A percentile compares a stretch with the other conserved stretches of the same genome.
phyloP scores from a whole-genome alignment of 495 filamentous ascomycete species.

The Paragyromitra xinjiangensis region DNA sequence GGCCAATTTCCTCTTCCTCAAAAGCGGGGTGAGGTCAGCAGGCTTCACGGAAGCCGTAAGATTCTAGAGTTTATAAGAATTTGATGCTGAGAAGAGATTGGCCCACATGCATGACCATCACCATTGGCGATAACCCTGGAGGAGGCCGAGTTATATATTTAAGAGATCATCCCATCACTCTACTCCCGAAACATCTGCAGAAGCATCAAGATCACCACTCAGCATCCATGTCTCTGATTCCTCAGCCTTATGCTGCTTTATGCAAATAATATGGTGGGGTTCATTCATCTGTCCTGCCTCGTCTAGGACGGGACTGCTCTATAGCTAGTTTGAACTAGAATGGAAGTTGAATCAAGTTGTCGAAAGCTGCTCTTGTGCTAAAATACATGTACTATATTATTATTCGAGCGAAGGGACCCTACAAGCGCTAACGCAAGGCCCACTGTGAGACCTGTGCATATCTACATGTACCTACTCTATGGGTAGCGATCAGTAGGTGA shows the following conservation, averaged over 20 bases:
- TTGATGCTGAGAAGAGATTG: background rate
- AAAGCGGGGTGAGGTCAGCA: background rate
- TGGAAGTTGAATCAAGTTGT: background rate
- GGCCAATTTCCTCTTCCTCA: background rate
- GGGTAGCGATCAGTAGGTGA: background rate
- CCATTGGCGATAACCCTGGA: background rate
- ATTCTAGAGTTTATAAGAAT: slow-evolving; percentile 1
- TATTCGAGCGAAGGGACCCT: background rate
- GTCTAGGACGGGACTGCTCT: background rate
- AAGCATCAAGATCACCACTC: background rate
- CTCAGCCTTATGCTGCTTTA: slow-evolving; percentile 24
- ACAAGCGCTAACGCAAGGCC: background rate
- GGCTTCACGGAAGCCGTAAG: slow-evolving; percentile 8
- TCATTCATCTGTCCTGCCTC: background rate
- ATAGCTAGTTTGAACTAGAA: background rate
- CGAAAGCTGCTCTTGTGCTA: background rate
- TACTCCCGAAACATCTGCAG: background rate
- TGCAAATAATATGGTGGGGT: slow-evolving; percentile 11
- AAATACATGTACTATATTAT: background rate
- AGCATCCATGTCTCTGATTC: background rate
- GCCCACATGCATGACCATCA: background rate
- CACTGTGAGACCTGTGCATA: background rate
- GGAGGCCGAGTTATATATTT: slow-evolving; percentile 14
- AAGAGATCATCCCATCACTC: background rate
- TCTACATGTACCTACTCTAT: background rate